phyloP scores from a whole-genome alignment of 768 basidiomycete species.

The Kwoniella heveanensis region DNA sequence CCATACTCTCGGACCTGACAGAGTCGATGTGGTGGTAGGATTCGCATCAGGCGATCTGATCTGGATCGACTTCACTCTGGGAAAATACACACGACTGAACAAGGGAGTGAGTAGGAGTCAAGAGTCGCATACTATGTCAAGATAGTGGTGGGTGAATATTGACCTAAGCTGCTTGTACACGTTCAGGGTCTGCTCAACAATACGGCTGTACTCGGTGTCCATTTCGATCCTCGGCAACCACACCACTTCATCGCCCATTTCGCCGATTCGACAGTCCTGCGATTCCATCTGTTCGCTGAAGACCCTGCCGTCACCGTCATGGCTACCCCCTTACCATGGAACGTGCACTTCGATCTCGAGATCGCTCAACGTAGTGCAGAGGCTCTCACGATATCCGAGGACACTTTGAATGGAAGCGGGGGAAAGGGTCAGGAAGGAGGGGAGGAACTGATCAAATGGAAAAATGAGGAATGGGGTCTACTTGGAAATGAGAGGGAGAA shows the following conservation, averaged over 20 bases:
- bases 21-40: conserved; percentile 85
- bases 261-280: conserved; percentile 46
- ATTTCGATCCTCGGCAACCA: conserved; percentile 49
- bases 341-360: conserved; percentile 27
- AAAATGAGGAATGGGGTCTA: conserved; percentile 48
- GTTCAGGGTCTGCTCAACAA: conserved; percentile 52
- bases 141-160: neutral
- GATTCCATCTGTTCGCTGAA: conserved; percentile 54
- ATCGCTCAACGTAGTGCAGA: neutral
- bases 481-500: conserved; percentile 27
- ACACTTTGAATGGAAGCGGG: neutral
- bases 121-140: too few species aligned
- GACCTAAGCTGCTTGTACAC: neutral
- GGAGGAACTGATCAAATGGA: conserved; percentile 50
- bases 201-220: conserved; percentile 40
- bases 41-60: conserved; percentile 92
- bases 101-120: conserved; percentile 46
- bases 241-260: conserved; percentile 45
- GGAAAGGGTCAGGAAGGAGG: conserved; percentile 13
- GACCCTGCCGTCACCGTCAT: conserved; percentile 45
- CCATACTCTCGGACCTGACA: conserved; percentile 73
- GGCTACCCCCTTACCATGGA: conserved; percentile 45
- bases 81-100: conserved; percentile 54
- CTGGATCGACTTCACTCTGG: conserved; percentile 74
- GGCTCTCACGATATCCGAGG: neutral